Evolutionary conservation across 352 stramenopile genomes (phyloP), one percentile per base, ranked within the genome.

Genomic region (Pythium phragmiticola): DNA sequence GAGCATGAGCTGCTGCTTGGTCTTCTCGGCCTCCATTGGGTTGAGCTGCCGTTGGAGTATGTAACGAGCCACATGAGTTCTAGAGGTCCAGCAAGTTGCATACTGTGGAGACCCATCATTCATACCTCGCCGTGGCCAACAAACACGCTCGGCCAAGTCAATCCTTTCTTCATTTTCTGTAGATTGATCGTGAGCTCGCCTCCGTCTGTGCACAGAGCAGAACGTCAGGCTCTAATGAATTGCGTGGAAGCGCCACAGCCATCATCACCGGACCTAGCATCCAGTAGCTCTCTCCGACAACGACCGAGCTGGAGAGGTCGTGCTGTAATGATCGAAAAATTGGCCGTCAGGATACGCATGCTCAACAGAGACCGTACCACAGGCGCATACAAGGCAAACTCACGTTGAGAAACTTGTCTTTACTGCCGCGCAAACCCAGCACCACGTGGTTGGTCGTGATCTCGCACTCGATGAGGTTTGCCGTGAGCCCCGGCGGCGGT

Each of bases 1-100:
- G 26, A 99, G 77, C 92, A 99, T 98, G 66, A 99, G 84, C 71
- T 98, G 88, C 68, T 98, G 92, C 73, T 98, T 94, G 17, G 97
- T 94, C 64, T 96, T 86, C 73, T 98, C 84, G 46, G 97, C 86
- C 37, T 90, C 89, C 28, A 98, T 65, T 26, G 90, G 89, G 76
- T 99, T 90, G 58, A 98, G 60, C 82, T 94, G 23, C 14, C 7
- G 17, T 36, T 11, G 11, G 21, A 26, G 2, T 16, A 28, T 36
- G 41, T 7, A 46, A 23, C 41, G 30, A 50, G 43, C 11, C 30
- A 16, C 4, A 41, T 39, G 17, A 45, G 39, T 46, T 46, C 16
- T 9, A n/a, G 17, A 46, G 11, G 13, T 46, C 17, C 14, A n/a
- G 39, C 4, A 21, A 46, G 11, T 42, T 42, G 37, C 11, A 42